These are phyloP conservation scores for Acaromyces ingoldii DNA, from an alignment of 1,284 basidiomycete genomes.

Conservation along the genomic window DNA sequence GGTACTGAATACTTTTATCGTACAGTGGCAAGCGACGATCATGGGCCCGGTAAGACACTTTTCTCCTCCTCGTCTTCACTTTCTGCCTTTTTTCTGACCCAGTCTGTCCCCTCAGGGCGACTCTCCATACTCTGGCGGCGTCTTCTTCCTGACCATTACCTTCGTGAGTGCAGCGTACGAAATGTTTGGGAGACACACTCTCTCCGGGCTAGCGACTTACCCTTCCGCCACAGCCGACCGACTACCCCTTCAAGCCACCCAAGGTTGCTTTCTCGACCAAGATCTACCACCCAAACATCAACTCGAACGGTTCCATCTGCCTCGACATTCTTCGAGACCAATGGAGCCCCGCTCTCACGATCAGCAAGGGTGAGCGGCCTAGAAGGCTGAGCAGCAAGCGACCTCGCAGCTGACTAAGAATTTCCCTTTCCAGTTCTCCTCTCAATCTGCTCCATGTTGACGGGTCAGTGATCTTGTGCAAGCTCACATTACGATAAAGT, in stretches of 20 bases:
- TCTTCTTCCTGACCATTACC: slow-evolving; percentile 85
- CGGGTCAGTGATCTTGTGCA: too few relatives aligned
- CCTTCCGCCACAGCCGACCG: slow-evolving; percentile 25
- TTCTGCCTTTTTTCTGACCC: not conserved
- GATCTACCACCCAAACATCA: slow-evolving; percentile 92
- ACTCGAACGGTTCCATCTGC: slow-evolving; percentile 96
- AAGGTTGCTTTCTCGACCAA: slow-evolving; percentile 98
- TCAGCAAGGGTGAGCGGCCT: slow-evolving; percentile 78
- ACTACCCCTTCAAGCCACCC: slow-evolving; percentile 64
- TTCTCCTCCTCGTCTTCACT: not conserved
- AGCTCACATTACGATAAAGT: not conserved
- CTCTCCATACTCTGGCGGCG: slow-evolving; percentile 90
- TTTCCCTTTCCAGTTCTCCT: slow-evolving; percentile 26
- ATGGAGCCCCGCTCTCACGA: slow-evolving; percentile 78
- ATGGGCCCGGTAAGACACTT: slow-evolving; percentile 43
- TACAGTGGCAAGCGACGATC: slow-evolving; percentile 51
- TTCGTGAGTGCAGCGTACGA: slow-evolving; percentile 55
- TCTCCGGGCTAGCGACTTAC: not conserved
- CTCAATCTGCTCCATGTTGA: slow-evolving; percentile 51
- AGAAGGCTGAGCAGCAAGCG: not conserved
- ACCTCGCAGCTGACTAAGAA: not conserved
- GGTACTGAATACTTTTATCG: too few relatives aligned
- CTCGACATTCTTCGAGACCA: slow-evolving; percentile 91
- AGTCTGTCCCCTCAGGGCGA: slow-evolving; percentile 63
- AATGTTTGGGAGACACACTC: not conserved